Percentiles rank a stretch among this genome's conserved stretches.
Evolutionary conservation across 129 eudicot genomes (phyloP).

Genomic region (Chrysanthemum lavandulifolium): DNA sequence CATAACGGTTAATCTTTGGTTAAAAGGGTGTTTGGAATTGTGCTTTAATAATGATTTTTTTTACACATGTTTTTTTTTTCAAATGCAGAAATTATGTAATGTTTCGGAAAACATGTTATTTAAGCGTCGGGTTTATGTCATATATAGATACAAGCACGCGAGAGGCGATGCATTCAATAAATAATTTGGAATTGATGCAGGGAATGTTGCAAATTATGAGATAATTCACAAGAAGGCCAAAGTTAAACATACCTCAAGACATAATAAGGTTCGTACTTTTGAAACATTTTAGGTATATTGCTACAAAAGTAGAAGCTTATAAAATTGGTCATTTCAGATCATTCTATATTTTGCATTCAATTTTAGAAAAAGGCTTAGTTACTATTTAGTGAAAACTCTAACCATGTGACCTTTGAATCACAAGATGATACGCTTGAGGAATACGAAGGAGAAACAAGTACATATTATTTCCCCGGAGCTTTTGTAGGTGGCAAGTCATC

Average conservation of each 20-base stretch:
- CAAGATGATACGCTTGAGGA: slow-evolving; percentile 62
- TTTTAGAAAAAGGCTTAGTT: not conserved
- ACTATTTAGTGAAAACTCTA: slow-evolving; percentile 4
- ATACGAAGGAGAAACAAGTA: slow-evolving; percentile 80
- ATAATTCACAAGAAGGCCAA: slow-evolving; percentile 5
- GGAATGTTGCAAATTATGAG: slow-evolving; percentile 19
- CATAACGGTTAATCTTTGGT: no score
- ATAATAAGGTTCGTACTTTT: slow-evolving; percentile 19
- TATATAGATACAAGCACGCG: no score
- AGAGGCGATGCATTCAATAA: not conserved
- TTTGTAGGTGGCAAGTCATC: slow-evolving; percentile 52
- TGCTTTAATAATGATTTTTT: no score
- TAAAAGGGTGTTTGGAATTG: no score
- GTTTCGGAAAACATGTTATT: no score
- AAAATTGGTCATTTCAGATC: not conserved
- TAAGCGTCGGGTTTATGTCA: no score
- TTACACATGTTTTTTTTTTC: no score
- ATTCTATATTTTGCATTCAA: not conserved
- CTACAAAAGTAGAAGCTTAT: not conserved
- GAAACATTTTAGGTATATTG: not conserved
- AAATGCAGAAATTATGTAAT: no score
- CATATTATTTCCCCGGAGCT: slow-evolving; percentile 57
- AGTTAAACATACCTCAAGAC: slow-evolving; percentile 16
- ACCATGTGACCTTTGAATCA: slow-evolving; percentile 44
- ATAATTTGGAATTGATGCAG: not conserved